Percentiles rank a stretch among this genome's conserved stretches.
phyloP scores from a whole-genome alignment of 108 stramenopile genomes.

The Aurantiochytrium sp. region DNA sequence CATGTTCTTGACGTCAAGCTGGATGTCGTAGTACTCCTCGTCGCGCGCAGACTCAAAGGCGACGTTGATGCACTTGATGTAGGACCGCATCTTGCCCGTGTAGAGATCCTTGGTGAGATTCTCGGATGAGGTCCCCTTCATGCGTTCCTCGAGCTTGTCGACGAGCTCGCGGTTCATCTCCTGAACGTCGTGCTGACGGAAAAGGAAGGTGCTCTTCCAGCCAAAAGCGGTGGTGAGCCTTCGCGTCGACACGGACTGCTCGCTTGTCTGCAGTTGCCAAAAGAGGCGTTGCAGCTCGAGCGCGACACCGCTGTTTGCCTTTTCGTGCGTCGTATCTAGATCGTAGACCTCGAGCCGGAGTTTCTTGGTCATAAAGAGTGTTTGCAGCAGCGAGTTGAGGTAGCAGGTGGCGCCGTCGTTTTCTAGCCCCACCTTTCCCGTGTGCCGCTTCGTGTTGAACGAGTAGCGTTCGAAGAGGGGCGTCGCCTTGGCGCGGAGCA shows the following conservation, averaged over 20 bases:
- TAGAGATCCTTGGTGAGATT: conserved; percentile 48
- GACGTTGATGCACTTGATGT: conserved; percentile 43
- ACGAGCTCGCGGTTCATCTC: conserved; percentile 58
- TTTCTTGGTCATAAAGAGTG: conserved; percentile 51
- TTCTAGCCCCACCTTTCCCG: conserved; percentile 34
- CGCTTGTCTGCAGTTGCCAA: conserved; percentile 46
- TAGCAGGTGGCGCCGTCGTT: conserved; percentile 64
- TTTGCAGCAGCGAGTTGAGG: conserved; percentile 59
- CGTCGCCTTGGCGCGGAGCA: background rate
- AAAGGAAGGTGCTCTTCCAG: conserved; percentile 39
- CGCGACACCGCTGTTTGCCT: conserved; percentile 46
- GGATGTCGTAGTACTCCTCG: conserved; percentile 7
- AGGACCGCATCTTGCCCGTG: conserved; percentile 46
- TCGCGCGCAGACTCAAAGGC: background rate
- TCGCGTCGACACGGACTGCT: conserved; percentile 35
- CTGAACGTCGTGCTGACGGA: conserved; percentile 51
- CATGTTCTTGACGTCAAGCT: background rate
- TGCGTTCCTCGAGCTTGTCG: conserved; percentile 51
- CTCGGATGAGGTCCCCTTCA: conserved; percentile 42
- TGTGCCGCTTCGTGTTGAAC: background rate
- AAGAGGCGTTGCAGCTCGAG: conserved; percentile 55
- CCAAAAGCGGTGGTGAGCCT: conserved; percentile 53
- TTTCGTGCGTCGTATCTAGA: conserved; percentile 39
- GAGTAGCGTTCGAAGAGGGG: background rate
- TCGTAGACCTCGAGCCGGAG: background rate